Percentiles rank a stretch among this genome's conserved stretches.
Conservation (phyloP, 805 yeast genomes). For the Tetrapisispora namnaoensis region DNA sequence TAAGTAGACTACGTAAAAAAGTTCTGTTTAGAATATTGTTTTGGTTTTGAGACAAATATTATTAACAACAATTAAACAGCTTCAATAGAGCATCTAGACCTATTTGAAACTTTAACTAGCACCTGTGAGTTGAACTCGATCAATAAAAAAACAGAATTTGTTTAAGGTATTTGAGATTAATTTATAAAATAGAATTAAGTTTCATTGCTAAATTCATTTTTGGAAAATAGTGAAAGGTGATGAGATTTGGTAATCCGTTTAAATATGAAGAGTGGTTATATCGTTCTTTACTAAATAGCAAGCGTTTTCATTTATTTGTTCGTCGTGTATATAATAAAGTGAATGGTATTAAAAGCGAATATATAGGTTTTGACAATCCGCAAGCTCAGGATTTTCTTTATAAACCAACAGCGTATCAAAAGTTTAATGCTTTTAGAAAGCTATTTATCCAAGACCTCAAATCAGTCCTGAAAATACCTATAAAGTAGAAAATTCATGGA, state of each 20-base stretch:
- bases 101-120: too few relatives aligned
- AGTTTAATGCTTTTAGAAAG: slow-evolving; percentile 48
- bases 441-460: slow-evolving; percentile 55
- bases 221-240: not conserved
- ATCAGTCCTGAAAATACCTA: slow-evolving; percentile 38
- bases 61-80: too few relatives aligned
- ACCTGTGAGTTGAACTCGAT: too few relatives aligned
- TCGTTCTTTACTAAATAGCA: slow-evolving; percentile 43
- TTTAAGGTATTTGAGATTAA: not conserved
- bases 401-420: slow-evolving; percentile 46
- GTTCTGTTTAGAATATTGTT: too few relatives aligned
- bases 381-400: slow-evolving; percentile 19
- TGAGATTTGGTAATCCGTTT: slow-evolving; percentile 16
- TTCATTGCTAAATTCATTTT: not conserved
- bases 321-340: slow-evolving; percentile 50
- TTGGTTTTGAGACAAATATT: too few relatives aligned
- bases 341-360: slow-evolving; percentile 43
- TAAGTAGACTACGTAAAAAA: too few relatives aligned
- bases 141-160: too few relatives aligned
- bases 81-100: too few relatives aligned
- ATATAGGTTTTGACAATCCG: slow-evolving; percentile 20
- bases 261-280: slow-evolving; percentile 42
- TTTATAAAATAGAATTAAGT: too few relatives aligned
- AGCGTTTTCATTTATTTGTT: slow-evolving; percentile 54
- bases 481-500: not conserved